These are phyloP conservation scores for Capsella bursapastoris DNA, from an alignment of 345 rosid genomes.

Conservation along the genomic window DNA sequence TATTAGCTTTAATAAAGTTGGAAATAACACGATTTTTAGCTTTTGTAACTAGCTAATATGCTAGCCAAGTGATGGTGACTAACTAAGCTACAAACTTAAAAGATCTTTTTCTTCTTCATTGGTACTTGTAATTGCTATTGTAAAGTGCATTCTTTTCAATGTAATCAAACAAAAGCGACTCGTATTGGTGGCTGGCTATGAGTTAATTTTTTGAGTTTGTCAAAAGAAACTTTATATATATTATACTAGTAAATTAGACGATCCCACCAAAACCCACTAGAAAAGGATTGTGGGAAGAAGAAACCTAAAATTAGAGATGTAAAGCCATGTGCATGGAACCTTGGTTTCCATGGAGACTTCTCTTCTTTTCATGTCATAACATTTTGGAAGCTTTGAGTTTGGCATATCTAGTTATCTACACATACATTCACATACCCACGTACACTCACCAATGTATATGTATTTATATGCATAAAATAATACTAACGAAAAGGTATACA, in stretches of 20 bases:
- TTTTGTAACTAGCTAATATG: slow-evolving; percentile 38
- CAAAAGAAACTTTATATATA: slow-evolving; percentile 11
- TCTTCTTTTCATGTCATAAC: slow-evolving; percentile 63
- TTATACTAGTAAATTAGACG: slow-evolving; percentile 18
- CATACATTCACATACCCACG: background rate
- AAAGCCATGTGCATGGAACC: slow-evolving; percentile 70
- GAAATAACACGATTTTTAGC: slow-evolving; percentile 37
- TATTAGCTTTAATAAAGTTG: slow-evolving; percentile 40
- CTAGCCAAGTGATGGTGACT: slow-evolving; percentile 43
- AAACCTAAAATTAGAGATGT: slow-evolving; percentile 51
- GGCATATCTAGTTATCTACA: slow-evolving; percentile 45
- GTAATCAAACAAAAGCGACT: slow-evolving; percentile 27
- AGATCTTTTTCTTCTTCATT: slow-evolving; percentile 29
- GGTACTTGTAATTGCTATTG: slow-evolving; percentile 45
- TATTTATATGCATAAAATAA: background rate
- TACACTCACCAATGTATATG: background rate
- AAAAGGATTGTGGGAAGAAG: slow-evolving; percentile 30
- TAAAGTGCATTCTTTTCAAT: slow-evolving; percentile 40
- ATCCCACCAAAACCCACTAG: slow-evolving; percentile 48
- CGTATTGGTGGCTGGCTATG: slow-evolving; percentile 42
- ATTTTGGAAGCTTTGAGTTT: slow-evolving; percentile 59
- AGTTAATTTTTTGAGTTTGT: slow-evolving; percentile 33
- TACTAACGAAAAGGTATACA: background rate
- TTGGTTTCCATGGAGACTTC: slow-evolving; percentile 60
- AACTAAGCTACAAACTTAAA: slow-evolving; percentile 38